Percentiles rank a stretch among this genome's conserved stretches.
These are phyloP conservation scores for Alternaria sp. DNA, from an alignment of 2,329 filamentous ascomycete species.

Conservation along the genomic window DNA sequence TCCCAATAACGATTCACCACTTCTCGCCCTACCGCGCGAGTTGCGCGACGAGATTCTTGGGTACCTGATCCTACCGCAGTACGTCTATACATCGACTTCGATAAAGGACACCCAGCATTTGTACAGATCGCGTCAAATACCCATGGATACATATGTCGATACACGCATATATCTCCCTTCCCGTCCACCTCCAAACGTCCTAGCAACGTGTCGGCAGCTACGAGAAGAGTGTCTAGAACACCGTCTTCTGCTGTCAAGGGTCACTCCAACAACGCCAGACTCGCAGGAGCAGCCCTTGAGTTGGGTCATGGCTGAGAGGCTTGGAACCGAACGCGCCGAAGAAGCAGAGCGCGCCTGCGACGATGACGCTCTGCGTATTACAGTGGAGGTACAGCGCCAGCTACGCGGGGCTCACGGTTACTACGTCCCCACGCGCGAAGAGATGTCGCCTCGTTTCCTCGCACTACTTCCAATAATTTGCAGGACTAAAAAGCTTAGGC, in stretches of 20 bases:
- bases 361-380: conserved; percentile 27
- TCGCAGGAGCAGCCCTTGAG: conserved; percentile 4
- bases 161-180: conserved; percentile 36
- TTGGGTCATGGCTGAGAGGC: conserved; percentile 14
- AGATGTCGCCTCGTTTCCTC: conserved; percentile 36
- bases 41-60: conserved; percentile 35
- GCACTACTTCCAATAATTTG: conserved; percentile 28
- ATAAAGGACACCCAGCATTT: conserved; percentile 16
- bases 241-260: conserved; percentile 15
- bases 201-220: conserved; percentile 35
- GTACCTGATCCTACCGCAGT: conserved; percentile 23
- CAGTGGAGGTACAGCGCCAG: conserved; percentile 28
- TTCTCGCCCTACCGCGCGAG: conserved; percentile 35
- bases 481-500: conserved; percentile 23
- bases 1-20: neutral
- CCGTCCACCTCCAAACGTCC: conserved; percentile 24
- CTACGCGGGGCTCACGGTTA: conserved; percentile 26
- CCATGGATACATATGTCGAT: conserved; percentile 26
- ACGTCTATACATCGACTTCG: conserved; percentile 32
- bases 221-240: conserved; percentile 33
- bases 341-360: conserved; percentile 29
- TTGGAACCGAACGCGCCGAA: conserved; percentile 24
- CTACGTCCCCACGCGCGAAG: conserved; percentile 25
- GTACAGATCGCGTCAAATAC: conserved; percentile 8
- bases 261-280: neutral